phyloP scores from a whole-genome alignment of 2,329 filamentous ascomycete genomes.

The Pseudofabraea citricarpa region DNA sequence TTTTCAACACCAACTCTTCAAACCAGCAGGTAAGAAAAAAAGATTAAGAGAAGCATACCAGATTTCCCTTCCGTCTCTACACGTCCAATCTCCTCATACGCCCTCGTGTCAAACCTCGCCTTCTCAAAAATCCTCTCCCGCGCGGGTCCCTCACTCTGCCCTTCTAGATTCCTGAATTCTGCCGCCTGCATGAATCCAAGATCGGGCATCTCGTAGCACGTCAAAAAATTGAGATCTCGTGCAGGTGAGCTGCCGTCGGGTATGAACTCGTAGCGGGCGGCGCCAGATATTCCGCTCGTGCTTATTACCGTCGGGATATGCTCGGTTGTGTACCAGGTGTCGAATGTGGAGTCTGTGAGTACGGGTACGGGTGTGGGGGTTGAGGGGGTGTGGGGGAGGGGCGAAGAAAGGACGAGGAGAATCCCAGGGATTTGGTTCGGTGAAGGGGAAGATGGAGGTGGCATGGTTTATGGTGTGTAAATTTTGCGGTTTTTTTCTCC shows the following conservation, averaged over 20 bases:
- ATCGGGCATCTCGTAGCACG: background rate
- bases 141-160: background rate
- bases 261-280: background rate
- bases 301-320: background rate
- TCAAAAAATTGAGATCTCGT: background rate
- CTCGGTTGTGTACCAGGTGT: background rate
- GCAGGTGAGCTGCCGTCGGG: background rate
- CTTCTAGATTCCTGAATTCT: background rate
- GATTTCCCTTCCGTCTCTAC: background rate
- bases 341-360: background rate
- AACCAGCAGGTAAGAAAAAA: background rate
- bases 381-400: too few species aligned
- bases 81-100: background rate
- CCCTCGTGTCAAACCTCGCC: background rate
- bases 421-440: too few species aligned
- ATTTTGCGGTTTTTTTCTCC: too few species aligned
- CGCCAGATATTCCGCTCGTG: background rate
- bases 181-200: background rate
- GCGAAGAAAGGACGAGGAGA: too few species aligned
- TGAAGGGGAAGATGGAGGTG: too few species aligned
- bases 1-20: background rate
- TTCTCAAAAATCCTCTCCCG: constrained; percentile 1
- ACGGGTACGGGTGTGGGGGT: too few species aligned
- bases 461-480: too few species aligned
- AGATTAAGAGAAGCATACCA: background rate